Conservation (phyloP, 2,329 filamentous ascomycete species). For the Graphilbum fragrans region DNA sequence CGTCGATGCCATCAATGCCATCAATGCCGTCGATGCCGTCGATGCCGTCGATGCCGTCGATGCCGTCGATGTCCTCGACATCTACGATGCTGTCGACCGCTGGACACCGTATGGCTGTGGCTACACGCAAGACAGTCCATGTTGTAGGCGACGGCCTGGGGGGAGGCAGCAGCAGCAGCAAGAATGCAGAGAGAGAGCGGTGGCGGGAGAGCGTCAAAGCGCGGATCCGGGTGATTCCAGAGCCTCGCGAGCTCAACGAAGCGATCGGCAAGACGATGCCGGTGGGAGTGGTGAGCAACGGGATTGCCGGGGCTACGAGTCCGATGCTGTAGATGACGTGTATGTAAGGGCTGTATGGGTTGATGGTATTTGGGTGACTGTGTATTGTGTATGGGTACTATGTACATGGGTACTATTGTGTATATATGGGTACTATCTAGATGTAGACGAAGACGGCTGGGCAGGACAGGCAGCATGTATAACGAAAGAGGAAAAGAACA, state of each 20-base stretch:
- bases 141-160: not conserved
- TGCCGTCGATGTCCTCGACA: not conserved
- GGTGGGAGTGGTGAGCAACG: not conserved
- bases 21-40: constrained; percentile 2
- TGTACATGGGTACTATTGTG: too few relatives aligned
- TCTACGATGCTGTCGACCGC: constrained; percentile 4
- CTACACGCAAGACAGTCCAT: constrained; percentile 6
- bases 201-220: constrained; percentile 22
- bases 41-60: not conserved
- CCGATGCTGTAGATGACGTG: too few relatives aligned
- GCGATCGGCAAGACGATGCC: not conserved
- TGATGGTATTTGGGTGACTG: too few relatives aligned
- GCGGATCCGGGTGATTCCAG: constrained; percentile 23
- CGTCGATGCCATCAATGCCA: not conserved
- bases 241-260: constrained; percentile 9
- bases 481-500: too few relatives aligned
- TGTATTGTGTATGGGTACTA: too few relatives aligned
- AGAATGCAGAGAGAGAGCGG: constrained; percentile 15
- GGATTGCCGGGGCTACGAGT: too few relatives aligned
- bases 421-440: too few relatives aligned
- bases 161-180: not conserved
- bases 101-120: constrained; percentile 6
- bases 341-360: too few relatives aligned
- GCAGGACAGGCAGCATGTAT: too few relatives aligned
- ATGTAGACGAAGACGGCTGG: too few relatives aligned